Conservation (phyloP, 495 filamentous ascomycete species). For the Talaromyces wortmannii region DNA sequence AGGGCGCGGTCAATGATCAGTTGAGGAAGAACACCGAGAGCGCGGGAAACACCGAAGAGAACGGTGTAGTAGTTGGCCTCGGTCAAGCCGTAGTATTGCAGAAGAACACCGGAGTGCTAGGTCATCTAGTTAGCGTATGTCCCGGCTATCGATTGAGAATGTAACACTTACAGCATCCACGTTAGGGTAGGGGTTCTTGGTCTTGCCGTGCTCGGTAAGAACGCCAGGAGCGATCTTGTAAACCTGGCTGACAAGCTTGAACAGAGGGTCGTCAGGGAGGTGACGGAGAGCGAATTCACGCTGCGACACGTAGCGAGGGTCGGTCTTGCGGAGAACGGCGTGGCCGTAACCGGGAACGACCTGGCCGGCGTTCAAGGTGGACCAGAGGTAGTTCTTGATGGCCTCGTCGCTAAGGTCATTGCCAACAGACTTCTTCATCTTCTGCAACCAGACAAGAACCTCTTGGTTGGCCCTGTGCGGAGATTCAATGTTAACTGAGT, state of each 20-base stretch:
- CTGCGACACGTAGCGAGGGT: constrained; percentile 96
- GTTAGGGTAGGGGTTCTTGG: constrained; percentile 82
- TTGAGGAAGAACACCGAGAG: constrained; percentile 96
- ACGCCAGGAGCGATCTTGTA: constrained; percentile 99
- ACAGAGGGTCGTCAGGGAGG: constrained; percentile 95
- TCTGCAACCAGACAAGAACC: constrained; percentile 94
- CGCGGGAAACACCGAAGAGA: constrained; percentile 95
- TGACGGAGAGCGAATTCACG: constrained; percentile 90
- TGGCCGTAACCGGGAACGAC: constrained; percentile 98
- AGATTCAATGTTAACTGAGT: constrained; percentile 10
- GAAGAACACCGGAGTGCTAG: constrained; percentile 90
- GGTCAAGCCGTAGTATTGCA: constrained; percentile 98
- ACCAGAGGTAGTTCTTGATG: constrained; percentile 98
- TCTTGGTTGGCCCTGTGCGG: constrained; percentile 80
- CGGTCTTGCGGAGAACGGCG: constrained; percentile 98
- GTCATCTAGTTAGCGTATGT: constrained; percentile 12
- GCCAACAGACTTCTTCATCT: constrained; percentile 96
- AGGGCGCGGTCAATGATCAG: constrained; percentile 99
- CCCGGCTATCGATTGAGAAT: constrained; percentile 30
- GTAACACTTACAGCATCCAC: constrained; percentile 53
- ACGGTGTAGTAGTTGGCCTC: constrained; percentile 99
- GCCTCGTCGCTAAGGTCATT: constrained; percentile 90
- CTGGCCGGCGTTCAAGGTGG: constrained; percentile 87
- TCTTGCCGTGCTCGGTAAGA: constrained; percentile 98
- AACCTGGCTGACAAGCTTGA: constrained; percentile 98